phyloP scores from a whole-genome alignment of 2,329 filamentous ascomycete genomes.

The Metarhizium sp. region DNA sequence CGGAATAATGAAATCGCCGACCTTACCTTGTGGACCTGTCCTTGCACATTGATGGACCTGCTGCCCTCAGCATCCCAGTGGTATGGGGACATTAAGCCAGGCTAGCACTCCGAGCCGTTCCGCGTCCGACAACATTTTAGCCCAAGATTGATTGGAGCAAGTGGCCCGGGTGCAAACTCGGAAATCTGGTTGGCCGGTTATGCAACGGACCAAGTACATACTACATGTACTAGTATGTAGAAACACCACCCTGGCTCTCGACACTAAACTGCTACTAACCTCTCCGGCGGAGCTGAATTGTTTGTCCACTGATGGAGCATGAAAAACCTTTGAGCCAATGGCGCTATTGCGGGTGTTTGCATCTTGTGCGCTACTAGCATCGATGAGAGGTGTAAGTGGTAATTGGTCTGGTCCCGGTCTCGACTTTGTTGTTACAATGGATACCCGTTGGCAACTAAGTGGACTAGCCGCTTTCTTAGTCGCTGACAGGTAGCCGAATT shows the following conservation, averaged over 20 bases:
- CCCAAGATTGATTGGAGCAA: too few relatives aligned
- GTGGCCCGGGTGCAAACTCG: background rate
- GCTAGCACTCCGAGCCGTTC: conserved; percentile 12
- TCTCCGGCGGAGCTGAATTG: too few relatives aligned
- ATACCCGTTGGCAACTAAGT: too few relatives aligned
- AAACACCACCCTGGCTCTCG: background rate
- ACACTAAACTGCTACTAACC: background rate
- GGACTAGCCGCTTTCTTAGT: too few relatives aligned
- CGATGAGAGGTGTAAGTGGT: too few relatives aligned
- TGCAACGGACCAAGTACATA: background rate
- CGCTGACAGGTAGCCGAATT: too few relatives aligned
- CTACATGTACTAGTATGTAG: background rate
- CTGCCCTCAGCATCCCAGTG: background rate
- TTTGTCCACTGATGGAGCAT: too few relatives aligned
- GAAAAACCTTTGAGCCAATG: too few relatives aligned
- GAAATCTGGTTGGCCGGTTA: background rate
- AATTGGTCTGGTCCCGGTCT: too few relatives aligned
- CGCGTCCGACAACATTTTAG: conserved; percentile 8
- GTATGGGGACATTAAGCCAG: background rate
- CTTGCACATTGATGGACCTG: background rate
- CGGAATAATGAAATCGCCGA: background rate
- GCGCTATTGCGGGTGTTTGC: too few relatives aligned
- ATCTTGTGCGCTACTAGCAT: too few relatives aligned
- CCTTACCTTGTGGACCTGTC: background rate
- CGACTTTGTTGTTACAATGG: too few relatives aligned